Base-by-base conservation (phyloP, 1,284 basidiomycete species). In the Trametes pubescens region DNA sequence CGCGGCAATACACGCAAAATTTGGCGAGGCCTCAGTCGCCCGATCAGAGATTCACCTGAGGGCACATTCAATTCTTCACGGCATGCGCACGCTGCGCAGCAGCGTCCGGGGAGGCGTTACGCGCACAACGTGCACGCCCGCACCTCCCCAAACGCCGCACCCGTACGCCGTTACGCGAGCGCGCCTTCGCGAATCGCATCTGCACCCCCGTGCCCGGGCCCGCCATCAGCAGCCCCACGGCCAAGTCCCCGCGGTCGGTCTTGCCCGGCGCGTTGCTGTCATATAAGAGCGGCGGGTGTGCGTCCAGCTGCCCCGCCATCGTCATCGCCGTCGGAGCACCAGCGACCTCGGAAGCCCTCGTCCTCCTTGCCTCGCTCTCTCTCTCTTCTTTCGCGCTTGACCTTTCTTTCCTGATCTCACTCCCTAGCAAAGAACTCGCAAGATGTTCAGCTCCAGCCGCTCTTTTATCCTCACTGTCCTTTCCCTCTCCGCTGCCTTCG, bases 371-470 rank as follows among this genome's bases (percentile, higher is more conserved):
- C 52, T 40, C 52, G 14, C 29, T 26, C 37, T 35, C 53, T 34
- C 57, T 35, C n/a, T n/a, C 49, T 21, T 51, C 47, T n/a, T 21
- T 38, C 59, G 21, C 40, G 47, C 24, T 40, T 29, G 56, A 56
- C 37, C n/a, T n/a, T 13, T 13, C 37, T 16, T 43, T 21, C 37
- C 24, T 21, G 43, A 13, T 26, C 21, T 32, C 11, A 21, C 35
- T 18, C 29, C 26, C 34, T 7, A 38, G n/a, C 37, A 29, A 32
- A 26, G n/a, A 40, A 21, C 34, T 22, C 18, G 21, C 24, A 64
- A 55, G 16, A 69, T 69, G 67, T 65, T 64, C 65, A 51, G 53
- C 59, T 61, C 59, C 53, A 59, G 54, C 49, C 65, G 65, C 59
- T 66, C 67, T 37, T 55, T 66, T 24, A n/a, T 69, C 62, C 46